Evolutionary conservation across 1,284 basidiomycete species (phyloP).

Genomic region (Volvariella volvacea): DNA sequence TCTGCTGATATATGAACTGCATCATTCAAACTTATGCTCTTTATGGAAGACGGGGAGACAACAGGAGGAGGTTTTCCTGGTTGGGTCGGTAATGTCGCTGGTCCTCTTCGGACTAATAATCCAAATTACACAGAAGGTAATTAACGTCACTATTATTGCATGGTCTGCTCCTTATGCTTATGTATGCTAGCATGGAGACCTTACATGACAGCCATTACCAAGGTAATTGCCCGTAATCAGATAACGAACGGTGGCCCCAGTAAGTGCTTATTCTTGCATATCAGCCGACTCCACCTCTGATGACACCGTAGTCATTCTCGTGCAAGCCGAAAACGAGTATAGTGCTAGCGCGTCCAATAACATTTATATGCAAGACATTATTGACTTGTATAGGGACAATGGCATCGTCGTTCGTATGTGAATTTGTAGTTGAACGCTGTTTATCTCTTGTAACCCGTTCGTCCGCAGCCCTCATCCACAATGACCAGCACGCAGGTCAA

Average conservation of each 20-base stretch:
- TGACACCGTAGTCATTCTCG: slow-evolving; percentile 36
- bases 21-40: background rate
- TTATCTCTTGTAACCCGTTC: background rate
- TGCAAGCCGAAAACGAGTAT: slow-evolving; percentile 57
- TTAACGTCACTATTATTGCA: too few species aligned
- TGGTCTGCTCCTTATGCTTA: background rate
- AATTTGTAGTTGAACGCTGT: background rate
- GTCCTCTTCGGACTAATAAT: slow-evolving; percentile 41
- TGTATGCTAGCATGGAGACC: slow-evolving; percentile 38
- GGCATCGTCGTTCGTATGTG: slow-evolving; percentile 41
- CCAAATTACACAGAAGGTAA: slow-evolving; percentile 38
- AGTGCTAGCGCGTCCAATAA: slow-evolving; percentile 31
- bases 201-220: slow-evolving; percentile 44
- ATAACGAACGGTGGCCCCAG: slow-evolving; percentile 46
- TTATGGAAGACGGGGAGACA: slow-evolving; percentile 37
- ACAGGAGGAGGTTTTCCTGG: slow-evolving; percentile 55
- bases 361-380: slow-evolving; percentile 44
- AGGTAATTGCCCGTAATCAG: slow-evolving; percentile 44
- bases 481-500: slow-evolving; percentile 39
- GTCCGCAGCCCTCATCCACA: slow-evolving; percentile 34
- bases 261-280: slow-evolving; percentile 13
- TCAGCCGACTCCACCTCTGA: background rate
- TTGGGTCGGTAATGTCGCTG: slow-evolving; percentile 43
- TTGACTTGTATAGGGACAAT: slow-evolving; percentile 36
- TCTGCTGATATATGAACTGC: background rate